Percentiles rank a stretch among this genome's conserved stretches.
phyloP scores from a whole-genome alignment of 768 basidiomycete genomes.

The Leucocoprinus birnbaumii region DNA sequence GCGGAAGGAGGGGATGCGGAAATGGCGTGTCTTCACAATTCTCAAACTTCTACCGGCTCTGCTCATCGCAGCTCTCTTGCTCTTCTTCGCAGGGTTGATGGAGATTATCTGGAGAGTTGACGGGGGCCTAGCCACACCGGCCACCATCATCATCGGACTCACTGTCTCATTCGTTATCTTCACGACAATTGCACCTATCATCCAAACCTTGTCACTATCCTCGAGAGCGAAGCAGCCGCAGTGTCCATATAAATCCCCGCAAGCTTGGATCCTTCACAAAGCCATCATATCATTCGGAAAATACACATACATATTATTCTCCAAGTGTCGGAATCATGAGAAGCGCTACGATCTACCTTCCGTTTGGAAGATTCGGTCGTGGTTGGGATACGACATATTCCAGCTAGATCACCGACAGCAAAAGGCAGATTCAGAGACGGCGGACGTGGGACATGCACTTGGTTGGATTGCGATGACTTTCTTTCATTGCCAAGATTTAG shows the following conservation, averaged over 20 bases:
- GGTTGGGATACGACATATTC: not conserved
- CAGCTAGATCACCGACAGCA: not conserved
- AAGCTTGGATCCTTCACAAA: constrained; percentile 9
- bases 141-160: constrained; percentile 9
- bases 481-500: not conserved
- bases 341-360: not conserved
- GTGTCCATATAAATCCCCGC: constrained; percentile 13
- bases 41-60: constrained; percentile 13
- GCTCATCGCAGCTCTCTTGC: constrained; percentile 15
- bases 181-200: constrained; percentile 16
- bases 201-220: constrained; percentile 6
- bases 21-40: constrained; percentile 17
- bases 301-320: too few species aligned
- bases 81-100: constrained; percentile 19
- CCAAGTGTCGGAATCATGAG: too few species aligned
- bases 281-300: too few species aligned
- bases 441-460: not conserved
- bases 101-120: constrained; percentile 16
- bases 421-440: not conserved
- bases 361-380: not conserved
- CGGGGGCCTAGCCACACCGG: constrained; percentile 9
- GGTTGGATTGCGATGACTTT: not conserved
- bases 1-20: constrained; percentile 15
- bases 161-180: constrained; percentile 11
- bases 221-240: not conserved